Evolutionary conservation across 371 early-diverging fungal genomes (phyloP), one percentile per base, ranked within the genome.

Genomic region (Amoeboaphelidium protococcarum): DNA sequence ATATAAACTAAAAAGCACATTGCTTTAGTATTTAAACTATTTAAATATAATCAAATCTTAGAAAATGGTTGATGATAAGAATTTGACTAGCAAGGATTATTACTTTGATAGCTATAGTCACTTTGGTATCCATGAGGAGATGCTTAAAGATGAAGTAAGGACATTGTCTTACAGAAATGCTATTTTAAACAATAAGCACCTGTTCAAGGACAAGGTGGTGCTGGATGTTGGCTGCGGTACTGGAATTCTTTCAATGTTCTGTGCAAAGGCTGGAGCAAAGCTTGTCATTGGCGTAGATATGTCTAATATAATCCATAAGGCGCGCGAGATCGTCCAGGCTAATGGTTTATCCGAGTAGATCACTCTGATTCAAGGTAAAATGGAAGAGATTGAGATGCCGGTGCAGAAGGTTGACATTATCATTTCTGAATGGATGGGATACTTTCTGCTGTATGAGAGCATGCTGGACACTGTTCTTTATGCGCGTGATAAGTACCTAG

Each of bases 371-470:
- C 80, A 83, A 63, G 96, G 94, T 52, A 86, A 87, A 63, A 80
- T 92, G 72, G 96, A 95, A 61, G 86, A 89, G 53, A 80, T 95
- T 21, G 62, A 58, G 23, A 67, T 92, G 19, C 94, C 96, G 20
- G 68, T 76, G 49, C 61, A 66, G 40, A 69, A 80, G 53, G 82
- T 82, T 23, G 86, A 85, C 57, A 83, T 90, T 45, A 91, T 95
- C 52, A 84, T 95, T 47, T 85, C 86, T 2, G 96, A 95, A 62
- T 95, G 96, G 96, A 95, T 95, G 86, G 96, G 96, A 23, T 92
- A 95, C 73, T 91, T 90, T 59, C 69, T 92, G 58, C 62, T 92
- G 44, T 92, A 86, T 60, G 94, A 95, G 59, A 82, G 82, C 60
- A 95, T 95, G 96, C 68, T 95, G 58, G 92, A 95, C 63, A 87